phyloP scores from a whole-genome alignment of 257 asterid genomes.

The Nicotiana otophora region DNA sequence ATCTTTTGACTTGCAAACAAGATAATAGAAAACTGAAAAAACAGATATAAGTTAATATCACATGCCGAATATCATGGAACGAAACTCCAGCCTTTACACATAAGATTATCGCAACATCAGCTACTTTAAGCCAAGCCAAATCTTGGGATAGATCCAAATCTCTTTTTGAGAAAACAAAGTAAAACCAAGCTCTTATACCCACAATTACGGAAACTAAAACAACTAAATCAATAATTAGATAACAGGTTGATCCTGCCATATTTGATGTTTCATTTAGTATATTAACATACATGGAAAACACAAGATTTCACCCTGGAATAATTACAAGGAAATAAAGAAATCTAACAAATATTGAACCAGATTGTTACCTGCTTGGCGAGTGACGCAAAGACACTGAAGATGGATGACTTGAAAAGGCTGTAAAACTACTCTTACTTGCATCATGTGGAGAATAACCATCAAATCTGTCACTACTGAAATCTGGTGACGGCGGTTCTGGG shows the following conservation, averaged over 20 bases:
- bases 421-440: constrained; percentile 39
- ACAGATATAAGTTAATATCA: background rate
- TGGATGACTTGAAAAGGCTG: constrained; percentile 36
- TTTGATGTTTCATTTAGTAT: background rate
- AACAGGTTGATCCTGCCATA: background rate
- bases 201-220: background rate
- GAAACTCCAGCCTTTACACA: background rate
- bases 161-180: background rate
- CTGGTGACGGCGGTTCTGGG: constrained; percentile 77
- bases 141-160: background rate
- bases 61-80: background rate
- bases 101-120: background rate
- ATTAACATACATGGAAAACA: background rate
- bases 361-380: constrained; percentile 62
- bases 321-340: background rate
- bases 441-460: constrained; percentile 46
- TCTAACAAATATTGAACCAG: background rate
- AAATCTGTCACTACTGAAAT: constrained; percentile 63
- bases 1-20: background rate
- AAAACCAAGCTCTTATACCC: background rate
- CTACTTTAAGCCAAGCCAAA: constrained; percentile 1
- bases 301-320: background rate
- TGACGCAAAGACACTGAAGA: constrained; percentile 42
- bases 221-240: background rate
- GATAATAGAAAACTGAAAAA: background rate